phyloP scores from a whole-genome alignment of 2,329 filamentous ascomycete species.

The Fusarium subtropicale region DNA sequence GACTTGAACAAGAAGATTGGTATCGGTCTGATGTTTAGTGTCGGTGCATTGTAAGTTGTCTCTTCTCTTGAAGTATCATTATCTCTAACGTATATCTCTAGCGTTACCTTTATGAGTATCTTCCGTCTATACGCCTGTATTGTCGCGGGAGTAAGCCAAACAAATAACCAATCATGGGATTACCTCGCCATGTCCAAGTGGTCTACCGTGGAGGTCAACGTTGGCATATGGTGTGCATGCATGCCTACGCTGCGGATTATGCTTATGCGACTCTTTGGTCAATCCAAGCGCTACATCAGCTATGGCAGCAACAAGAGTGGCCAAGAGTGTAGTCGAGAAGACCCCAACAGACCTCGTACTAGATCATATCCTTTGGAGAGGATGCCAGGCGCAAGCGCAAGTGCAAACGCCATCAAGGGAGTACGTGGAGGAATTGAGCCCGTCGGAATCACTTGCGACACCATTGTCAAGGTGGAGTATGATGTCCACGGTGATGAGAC shows the following conservation, averaged over 20 bases:
- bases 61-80: background rate
- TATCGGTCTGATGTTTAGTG: slow-evolving; percentile 5
- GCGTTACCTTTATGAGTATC: slow-evolving; percentile 14
- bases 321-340: background rate
- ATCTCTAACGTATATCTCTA: background rate
- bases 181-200: slow-evolving; percentile 5
- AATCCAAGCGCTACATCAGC: background rate
- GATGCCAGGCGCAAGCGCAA: background rate
- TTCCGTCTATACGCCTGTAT: background rate
- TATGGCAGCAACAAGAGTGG: background rate
- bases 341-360: background rate
- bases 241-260: slow-evolving; percentile 8
- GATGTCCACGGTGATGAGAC: background rate
- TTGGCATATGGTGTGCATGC: slow-evolving; percentile 1
- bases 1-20: slow-evolving; percentile 21
- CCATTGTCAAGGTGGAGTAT: background rate
- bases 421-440: background rate
- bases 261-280: background rate
- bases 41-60: slow-evolving; percentile 11
- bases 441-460: background rate
- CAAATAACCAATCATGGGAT: background rate
- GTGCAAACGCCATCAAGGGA: background rate
- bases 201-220: slow-evolving; percentile 6
- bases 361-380: background rate
- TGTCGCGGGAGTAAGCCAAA: background rate